Evolutionary conservation across 768 basidiomycete genomes (phyloP).

Genomic region (Boletellus ananas): DNA sequence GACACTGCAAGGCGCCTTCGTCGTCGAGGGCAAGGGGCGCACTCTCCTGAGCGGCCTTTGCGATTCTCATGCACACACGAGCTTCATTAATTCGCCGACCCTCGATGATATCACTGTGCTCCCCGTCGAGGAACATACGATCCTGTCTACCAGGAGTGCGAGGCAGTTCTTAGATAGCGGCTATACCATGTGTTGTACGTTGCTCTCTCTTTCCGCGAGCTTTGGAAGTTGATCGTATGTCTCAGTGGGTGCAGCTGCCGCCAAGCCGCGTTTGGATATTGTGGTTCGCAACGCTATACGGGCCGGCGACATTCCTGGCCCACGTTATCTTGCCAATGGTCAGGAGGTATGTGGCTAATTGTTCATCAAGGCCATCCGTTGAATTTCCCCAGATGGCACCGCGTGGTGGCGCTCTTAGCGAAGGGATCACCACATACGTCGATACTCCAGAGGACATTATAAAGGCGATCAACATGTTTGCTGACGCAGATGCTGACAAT

Average conservation of each 20-base stretch:
- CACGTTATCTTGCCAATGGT: conserved; percentile 34
- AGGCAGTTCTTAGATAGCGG: conserved; percentile 34
- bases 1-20: conserved; percentile 14
- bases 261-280: conserved; percentile 31
- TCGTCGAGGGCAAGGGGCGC: conserved; percentile 32
- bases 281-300: conserved; percentile 35
- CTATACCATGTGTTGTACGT: conserved; percentile 36
- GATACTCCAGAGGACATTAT: conserved; percentile 30
- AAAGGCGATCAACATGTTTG: conserved; percentile 21
- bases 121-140: conserved; percentile 32
- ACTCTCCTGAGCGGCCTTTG: conserved; percentile 36
- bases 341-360: conserved; percentile 26
- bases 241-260: conserved; percentile 35
- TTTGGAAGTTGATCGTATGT: background rate
- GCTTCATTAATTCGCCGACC: conserved; percentile 29
- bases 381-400: conserved; percentile 27
- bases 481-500: conserved; percentile 21
- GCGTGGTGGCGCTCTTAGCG: conserved; percentile 27
- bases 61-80: conserved; percentile 34
- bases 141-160: conserved; percentile 29
- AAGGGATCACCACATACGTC: conserved; percentile 33
- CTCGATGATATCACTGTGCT: conserved; percentile 30
- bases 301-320: conserved; percentile 32
- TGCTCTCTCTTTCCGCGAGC: background rate
- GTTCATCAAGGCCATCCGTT: background rate